Evolutionary conservation across 2,329 filamentous ascomycete genomes (phyloP), one percentile per base, ranked within the genome.

Genomic region (Hymenoscyphus scutula): DNA sequence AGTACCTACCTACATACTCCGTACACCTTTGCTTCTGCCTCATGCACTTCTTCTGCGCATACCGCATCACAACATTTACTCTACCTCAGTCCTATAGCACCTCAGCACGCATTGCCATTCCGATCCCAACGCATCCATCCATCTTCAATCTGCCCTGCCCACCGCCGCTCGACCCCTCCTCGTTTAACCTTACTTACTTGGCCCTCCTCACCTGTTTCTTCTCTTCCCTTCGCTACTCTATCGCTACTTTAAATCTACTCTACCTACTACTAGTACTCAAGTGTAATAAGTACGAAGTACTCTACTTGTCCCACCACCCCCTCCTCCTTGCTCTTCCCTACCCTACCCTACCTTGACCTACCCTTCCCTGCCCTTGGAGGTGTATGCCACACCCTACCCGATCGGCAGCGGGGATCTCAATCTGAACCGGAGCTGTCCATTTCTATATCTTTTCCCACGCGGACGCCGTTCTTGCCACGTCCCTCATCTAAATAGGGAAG

Each of bases 361-460:
- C 67, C 65, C 65, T 64, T 56, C 54, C 59, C 59, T 27, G 8
- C 58, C 48, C 58, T 60, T 59, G 60, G 63, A 53, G 57, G 53
- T 58, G 23, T 62, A 62, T 57, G 56, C 62, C 61, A 67, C 62
- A 67, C 62, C 38, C 38, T 57, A 29, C n/a, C 45, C 45, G 45
- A 48, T 48, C 45, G 45, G 45, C 45, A 48, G 19, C 63, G 55
- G 58, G 65, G 62, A 63, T 65, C 45, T 61, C 34, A 38, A 53
- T 63, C 60, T 61, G 29, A 62, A 55, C 61, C 58, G 59, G 62
- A 48, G 51, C 53, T 48, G 55, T 45, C 48, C 48, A 30, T 56
- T 60, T 65, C 37, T 64, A 67, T 68, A 67, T 67, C 64, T 65
- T 62, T 62, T 65, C 65, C 56, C 54, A 54, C 62, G 38, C 58